Base-by-base conservation (phyloP, 1,284 basidiomycete genomes). In the Meripilus lineatus region DNA sequence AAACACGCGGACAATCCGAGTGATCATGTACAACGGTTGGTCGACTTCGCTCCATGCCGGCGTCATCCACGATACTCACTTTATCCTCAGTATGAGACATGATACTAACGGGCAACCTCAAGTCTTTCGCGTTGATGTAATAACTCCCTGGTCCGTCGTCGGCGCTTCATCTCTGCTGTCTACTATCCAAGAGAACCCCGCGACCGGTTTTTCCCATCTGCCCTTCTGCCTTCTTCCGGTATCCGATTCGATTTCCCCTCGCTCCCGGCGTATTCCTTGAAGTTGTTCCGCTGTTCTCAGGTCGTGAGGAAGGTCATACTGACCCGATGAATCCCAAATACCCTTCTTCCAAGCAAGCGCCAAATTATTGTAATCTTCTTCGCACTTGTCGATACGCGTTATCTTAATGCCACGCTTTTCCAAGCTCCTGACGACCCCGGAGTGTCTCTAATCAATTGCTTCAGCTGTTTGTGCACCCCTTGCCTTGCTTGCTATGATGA, bases 1-100 rank as follows among this genome's bases (percentile, higher is more conserved):
- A 13, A 84, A 89, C 52, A 70, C 66, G 23, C 58, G 56, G 24
- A 56, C 56, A 38, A 72, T 70, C 32, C 58, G 62, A 30, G 61
- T 59, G n/a, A 70, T 74, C 41, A 71, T 74, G 44, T 51, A 58
- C 38, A 66, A 65, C 48, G 71, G 71, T 72, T 43, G 35, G 64
- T 44, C 17, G n/a, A 48, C 33, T 21, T 21, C 24, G 37, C 15
- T 20, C 23, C 26, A 36, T 24, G 32, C 8, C 30, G 14, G 38
- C 10, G 24, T 32, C n/a, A 28, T 25, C 35, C 15, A 10, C 26
- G 3, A 36, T 26, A 13, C 26, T 35, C 39, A 15, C 43, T 40
- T 24, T 18, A 15, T 24, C 4, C 34, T 14, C 53, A 73, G 71
- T 73, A 21, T 68, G 69, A 25, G 70, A 73, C 50, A 63, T 67